phyloP scores from a whole-genome alignment of 1,139 yeast genomes.

The Hemisphaericaspora xylofermentans region DNA sequence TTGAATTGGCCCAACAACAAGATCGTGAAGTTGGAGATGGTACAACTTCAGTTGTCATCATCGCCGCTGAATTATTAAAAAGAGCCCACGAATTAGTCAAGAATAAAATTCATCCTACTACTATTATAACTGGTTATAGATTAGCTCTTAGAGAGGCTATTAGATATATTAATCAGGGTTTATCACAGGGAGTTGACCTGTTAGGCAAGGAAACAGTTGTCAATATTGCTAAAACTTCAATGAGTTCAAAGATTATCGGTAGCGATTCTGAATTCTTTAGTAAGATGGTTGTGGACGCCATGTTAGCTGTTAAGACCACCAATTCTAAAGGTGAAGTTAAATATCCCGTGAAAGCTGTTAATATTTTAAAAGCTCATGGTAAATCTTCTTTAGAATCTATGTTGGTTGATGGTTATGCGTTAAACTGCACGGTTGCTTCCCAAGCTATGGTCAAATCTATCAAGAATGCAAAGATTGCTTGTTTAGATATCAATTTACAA shows the following conservation, averaged over 20 bases:
- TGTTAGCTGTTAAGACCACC: slow-evolving; percentile 91
- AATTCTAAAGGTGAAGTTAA: slow-evolving; percentile 84
- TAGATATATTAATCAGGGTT: slow-evolving; percentile 80
- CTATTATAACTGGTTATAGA: slow-evolving; percentile 94
- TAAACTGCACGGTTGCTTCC: slow-evolving; percentile 95
- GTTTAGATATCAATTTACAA: slow-evolving; percentile 90
- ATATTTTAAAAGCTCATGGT: slow-evolving; percentile 94
- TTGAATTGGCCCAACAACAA: slow-evolving; percentile 97
- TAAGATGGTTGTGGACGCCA: slow-evolving; percentile 90
- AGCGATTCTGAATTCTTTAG: slow-evolving; percentile 89
- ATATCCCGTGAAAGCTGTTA: slow-evolving; percentile 97
- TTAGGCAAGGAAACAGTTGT: slow-evolving; percentile 81
- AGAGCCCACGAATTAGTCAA: slow-evolving; percentile 94
- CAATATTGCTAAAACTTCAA: slow-evolving; percentile 93
- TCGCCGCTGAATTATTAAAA: slow-evolving; percentile 88
- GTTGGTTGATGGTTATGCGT: slow-evolving; percentile 89
- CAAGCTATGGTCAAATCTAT: slow-evolving; percentile 91
- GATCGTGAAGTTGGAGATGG: slow-evolving; percentile 99
- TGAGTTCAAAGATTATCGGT: slow-evolving; percentile 98
- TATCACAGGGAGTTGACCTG: slow-evolving; percentile 76
- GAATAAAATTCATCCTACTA: slow-evolving; percentile 94
- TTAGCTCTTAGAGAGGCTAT: slow-evolving; percentile 91
- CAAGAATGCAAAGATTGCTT: slow-evolving; percentile 80
- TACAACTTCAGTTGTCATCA: slow-evolving; percentile 91
- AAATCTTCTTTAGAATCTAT: slow-evolving; percentile 85